A percentile compares a stretch with the other conserved stretches of the same genome.
Conservation (phyloP, 805 yeast genomes). For the Metschnikowia continentalis region DNA sequence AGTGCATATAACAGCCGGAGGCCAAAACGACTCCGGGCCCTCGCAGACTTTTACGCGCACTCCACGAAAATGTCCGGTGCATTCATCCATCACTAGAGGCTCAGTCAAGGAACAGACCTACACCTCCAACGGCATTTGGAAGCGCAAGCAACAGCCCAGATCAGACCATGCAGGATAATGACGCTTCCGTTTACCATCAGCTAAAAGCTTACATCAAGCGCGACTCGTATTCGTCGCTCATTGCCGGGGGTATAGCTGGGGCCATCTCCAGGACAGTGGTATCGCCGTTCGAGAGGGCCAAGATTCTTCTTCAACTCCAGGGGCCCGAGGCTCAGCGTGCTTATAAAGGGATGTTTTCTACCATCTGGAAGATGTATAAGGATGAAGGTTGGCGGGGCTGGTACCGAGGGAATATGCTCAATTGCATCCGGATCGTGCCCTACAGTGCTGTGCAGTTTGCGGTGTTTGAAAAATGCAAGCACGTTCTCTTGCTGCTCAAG, state of each 20-base stretch:
- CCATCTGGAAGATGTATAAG: conserved; percentile 71
- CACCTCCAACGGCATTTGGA: not conserved
- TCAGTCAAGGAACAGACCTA: not conserved
- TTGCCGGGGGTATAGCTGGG: conserved; percentile 76
- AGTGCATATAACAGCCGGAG: not conserved
- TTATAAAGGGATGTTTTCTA: conserved; percentile 67
- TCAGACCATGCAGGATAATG: not conserved
- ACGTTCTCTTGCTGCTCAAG: conserved; percentile 24
- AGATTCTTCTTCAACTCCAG: conserved; percentile 86
- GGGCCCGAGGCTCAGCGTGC: conserved; percentile 50
- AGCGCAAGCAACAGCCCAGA: not conserved
- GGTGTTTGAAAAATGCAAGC: conserved; percentile 66
- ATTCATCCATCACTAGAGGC: not conserved
- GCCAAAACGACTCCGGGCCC: not conserved
- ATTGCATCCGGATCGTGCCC: conserved; percentile 87
- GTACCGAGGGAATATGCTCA: conserved; percentile 86
- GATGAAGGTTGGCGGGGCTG: conserved; percentile 93
- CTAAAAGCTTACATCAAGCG: conserved; percentile 24
- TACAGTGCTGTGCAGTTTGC: conserved; percentile 93
- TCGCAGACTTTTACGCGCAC: not conserved
- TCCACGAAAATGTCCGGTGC: not conserved
- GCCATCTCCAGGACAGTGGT: conserved; percentile 85
- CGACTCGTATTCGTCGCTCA: conserved; percentile 58
- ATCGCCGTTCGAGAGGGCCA: conserved; percentile 92
- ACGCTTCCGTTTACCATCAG: not conserved